Conservation (phyloP, 2,329 filamentous ascomycete species). For the Pestalotiopsis sp. region DNA sequence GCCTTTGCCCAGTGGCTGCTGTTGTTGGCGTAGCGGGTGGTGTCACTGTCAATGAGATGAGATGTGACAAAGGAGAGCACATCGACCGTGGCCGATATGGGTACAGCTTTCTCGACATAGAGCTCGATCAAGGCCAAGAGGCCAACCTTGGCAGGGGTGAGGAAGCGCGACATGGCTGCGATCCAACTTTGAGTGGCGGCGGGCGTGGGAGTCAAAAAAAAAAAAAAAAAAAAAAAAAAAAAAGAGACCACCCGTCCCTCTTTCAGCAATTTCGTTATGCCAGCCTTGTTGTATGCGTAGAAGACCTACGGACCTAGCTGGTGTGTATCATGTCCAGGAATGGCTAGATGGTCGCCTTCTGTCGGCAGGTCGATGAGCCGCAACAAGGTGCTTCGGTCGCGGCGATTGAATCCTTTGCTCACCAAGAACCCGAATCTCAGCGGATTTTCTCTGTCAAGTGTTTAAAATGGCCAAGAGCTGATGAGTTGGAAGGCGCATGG, state of each 20-base stretch:
- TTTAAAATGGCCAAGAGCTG: background rate
- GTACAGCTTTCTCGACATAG: slow-evolving; percentile 72
- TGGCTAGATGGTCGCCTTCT: background rate
- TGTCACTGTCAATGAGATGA: slow-evolving; percentile 58
- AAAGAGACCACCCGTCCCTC: background rate
- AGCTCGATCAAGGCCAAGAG: slow-evolving; percentile 79
- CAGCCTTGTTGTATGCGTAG: background rate
- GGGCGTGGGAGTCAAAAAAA: background rate
- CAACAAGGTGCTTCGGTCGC: no score
- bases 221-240: background rate
- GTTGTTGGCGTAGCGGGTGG: slow-evolving; percentile 30
- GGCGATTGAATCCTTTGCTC: no score
- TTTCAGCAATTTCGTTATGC: background rate
- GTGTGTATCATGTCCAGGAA: background rate
- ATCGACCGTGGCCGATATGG: slow-evolving; percentile 68
- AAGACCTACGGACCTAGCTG: background rate
- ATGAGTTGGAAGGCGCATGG: background rate
- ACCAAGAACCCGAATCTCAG: no score
- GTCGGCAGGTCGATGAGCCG: background rate
- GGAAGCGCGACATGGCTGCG: slow-evolving; percentile 69
- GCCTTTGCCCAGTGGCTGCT: slow-evolving; percentile 47
- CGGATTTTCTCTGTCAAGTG: no score
- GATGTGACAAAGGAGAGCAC: slow-evolving; percentile 78
- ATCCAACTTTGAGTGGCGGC: background rate
- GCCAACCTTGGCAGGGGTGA: slow-evolving; percentile 87